Conservation (phyloP, 2,329 filamentous ascomycete genomes). For the Alternaria conjuncta region DNA sequence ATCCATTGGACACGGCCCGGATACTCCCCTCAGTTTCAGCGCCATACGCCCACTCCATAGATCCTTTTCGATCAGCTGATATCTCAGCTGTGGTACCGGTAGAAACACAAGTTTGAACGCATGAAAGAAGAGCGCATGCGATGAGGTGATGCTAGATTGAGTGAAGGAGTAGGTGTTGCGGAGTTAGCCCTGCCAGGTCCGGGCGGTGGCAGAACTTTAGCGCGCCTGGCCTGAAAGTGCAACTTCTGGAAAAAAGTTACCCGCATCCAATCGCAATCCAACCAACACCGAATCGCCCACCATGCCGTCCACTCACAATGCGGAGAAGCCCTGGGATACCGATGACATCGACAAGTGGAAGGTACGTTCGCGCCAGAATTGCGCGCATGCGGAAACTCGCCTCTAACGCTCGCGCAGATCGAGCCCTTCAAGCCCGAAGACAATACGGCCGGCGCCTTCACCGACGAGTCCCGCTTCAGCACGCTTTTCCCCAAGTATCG, state of each 20-base stretch:
- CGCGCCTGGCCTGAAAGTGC: conserved; percentile 5
- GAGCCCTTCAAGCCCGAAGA: conserved; percentile 85
- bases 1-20: not conserved
- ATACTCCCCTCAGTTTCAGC: not conserved
- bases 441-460: conserved; percentile 84
- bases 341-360: conserved; percentile 98
- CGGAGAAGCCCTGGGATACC: conserved; percentile 79
- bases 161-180: not conserved
- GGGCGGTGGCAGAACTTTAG: conserved; percentile 14
- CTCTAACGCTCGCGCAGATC: conserved; percentile 56
- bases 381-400: not conserved
- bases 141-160: no score
- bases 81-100: not conserved
- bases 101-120: not conserved
- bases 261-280: not conserved
- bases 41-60: not conserved
- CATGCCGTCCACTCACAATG: conserved; percentile 91
- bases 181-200: not conserved
- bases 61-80: not conserved
- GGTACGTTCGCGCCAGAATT: conserved; percentile 49
- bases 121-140: not conserved
- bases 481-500: conserved; percentile 94
- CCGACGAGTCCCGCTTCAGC: conserved; percentile 89
- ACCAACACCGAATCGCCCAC: conserved; percentile 5
- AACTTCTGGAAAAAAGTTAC: conserved; percentile 20